These are phyloP conservation scores for Picea glauca DNA, from an alignment of 75 land plant species.

Conservation along the genomic window DNA sequence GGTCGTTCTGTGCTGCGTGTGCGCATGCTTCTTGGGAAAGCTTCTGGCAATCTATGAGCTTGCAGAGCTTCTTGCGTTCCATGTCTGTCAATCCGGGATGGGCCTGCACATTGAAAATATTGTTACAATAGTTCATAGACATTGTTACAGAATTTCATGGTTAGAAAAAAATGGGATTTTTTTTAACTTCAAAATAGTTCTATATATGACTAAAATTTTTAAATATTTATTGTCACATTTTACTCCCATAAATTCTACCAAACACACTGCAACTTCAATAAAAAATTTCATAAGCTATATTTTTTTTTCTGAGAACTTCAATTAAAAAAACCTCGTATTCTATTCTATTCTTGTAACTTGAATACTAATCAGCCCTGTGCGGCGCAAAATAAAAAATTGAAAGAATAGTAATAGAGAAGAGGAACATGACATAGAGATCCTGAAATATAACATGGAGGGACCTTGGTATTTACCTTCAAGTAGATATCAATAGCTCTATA, in stretches of 20 bases:
- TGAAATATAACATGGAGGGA: conserved; percentile 50
- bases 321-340: conserved; percentile 60
- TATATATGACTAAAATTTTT: conserved; percentile 59
- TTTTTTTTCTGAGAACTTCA: conserved; percentile 26
- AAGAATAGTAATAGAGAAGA: conserved; percentile 40
- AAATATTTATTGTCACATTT: no score
- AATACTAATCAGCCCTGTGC: conserved; percentile 35
- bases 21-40: conserved; percentile 93
- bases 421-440: conserved; percentile 50
- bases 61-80: conserved; percentile 82
- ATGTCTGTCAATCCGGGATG: conserved; percentile 80
- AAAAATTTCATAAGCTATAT: no score
- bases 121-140: no score
- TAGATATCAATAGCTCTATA: conserved; percentile 94
- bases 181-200: conserved; percentile 12
- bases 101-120: conserved; percentile 19
- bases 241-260: conserved; percentile 29
- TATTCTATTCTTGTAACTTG: conserved; percentile 47
- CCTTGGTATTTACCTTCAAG: conserved; percentile 62
- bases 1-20: conserved; percentile 96
- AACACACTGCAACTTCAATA: no score
- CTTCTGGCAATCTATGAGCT: conserved; percentile 85
- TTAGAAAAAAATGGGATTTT: background rate
- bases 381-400: conserved; percentile 36
- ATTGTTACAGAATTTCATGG: conserved; percentile 71